phyloP scores from a whole-genome alignment of 768 basidiomycete species.

The Zangia roseola region DNA sequence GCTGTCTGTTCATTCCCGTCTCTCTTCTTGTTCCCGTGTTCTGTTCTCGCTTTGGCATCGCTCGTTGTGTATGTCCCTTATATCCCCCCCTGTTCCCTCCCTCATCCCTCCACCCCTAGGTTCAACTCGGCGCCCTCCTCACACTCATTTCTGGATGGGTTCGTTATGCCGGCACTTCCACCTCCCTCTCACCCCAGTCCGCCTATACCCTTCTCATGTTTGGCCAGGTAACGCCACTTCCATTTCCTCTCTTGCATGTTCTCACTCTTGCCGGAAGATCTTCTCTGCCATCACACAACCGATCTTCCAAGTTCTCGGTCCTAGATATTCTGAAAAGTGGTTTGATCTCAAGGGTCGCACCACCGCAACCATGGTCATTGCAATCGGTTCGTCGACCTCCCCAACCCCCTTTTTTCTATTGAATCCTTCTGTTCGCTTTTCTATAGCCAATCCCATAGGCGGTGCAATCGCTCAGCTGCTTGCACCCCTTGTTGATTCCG shows the following conservation, averaged over 20 bases:
- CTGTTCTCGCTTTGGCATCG: conserved; percentile 58
- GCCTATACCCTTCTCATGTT: conserved; percentile 68
- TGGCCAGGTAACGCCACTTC: conserved; percentile 52
- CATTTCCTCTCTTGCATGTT: background rate
- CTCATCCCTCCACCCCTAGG: conserved; percentile 40
- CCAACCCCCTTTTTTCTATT: background rate
- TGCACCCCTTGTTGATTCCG: conserved; percentile 56
- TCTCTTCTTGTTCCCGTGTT: conserved; percentile 60
- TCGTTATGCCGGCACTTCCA: conserved; percentile 67
- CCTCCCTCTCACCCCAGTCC: conserved; percentile 47
- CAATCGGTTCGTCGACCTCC: conserved; percentile 35
- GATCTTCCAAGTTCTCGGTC: conserved; percentile 73
- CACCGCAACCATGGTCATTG: conserved; percentile 68
- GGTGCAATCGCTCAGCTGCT: conserved; percentile 71
- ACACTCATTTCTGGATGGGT: conserved; percentile 72
- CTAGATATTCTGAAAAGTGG: conserved; percentile 82
- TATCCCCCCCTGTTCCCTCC: background rate
- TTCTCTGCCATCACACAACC: conserved; percentile 67
- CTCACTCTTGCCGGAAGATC: conserved; percentile 38
- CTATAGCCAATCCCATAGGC: conserved; percentile 69
- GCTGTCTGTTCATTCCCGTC: conserved; percentile 59
- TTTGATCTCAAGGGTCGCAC: conserved; percentile 75
- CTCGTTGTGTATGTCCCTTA: conserved; percentile 52
- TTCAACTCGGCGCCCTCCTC: conserved; percentile 52
- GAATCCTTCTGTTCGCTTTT: background rate